phyloP scores from a whole-genome alignment of 768 basidiomycete genomes.

The Russula sp. region DNA sequence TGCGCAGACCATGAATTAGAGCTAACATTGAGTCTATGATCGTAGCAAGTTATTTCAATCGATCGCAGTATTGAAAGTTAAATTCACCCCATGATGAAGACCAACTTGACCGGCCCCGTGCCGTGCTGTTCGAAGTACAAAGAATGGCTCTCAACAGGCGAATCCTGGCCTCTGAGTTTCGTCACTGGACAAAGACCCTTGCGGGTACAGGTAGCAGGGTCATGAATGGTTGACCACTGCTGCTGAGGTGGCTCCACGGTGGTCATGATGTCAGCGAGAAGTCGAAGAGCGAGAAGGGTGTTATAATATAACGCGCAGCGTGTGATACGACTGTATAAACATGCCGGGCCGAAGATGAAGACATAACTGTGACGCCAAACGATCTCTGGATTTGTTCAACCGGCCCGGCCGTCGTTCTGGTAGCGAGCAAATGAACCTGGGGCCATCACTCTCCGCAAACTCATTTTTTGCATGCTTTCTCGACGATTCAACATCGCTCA shows the following conservation, averaged over 20 bases:
- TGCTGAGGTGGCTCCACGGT: neutral
- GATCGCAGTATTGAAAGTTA: neutral
- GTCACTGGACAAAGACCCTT: constrained; percentile 77
- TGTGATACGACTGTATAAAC: no score
- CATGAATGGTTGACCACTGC: constrained; percentile 45
- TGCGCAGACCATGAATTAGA: constrained; percentile 61
- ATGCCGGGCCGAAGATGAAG: neutral
- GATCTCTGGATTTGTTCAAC: constrained; percentile 52
- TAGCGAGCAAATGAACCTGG: constrained; percentile 55
- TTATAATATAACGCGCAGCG: no score
- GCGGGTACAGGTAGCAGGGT: constrained; percentile 52
- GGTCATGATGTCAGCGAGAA: neutral
- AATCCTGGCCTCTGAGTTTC: constrained; percentile 37
- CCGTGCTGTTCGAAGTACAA: constrained; percentile 81
- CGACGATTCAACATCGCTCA: constrained; percentile 47
- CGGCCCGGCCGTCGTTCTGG: constrained; percentile 48
- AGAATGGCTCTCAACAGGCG: constrained; percentile 57
- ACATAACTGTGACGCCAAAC: constrained; percentile 22
- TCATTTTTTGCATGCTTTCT: constrained; percentile 56
- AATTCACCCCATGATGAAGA: constrained; percentile 70
- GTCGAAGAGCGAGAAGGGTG: no score
- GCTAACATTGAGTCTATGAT: constrained; percentile 49
- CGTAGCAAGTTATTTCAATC: neutral
- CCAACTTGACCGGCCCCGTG: constrained; percentile 51
- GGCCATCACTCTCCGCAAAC: constrained; percentile 49